Base-by-base conservation (phyloP, 495 filamentous ascomycete genomes). In the Sordaria brevicollis region DNA sequence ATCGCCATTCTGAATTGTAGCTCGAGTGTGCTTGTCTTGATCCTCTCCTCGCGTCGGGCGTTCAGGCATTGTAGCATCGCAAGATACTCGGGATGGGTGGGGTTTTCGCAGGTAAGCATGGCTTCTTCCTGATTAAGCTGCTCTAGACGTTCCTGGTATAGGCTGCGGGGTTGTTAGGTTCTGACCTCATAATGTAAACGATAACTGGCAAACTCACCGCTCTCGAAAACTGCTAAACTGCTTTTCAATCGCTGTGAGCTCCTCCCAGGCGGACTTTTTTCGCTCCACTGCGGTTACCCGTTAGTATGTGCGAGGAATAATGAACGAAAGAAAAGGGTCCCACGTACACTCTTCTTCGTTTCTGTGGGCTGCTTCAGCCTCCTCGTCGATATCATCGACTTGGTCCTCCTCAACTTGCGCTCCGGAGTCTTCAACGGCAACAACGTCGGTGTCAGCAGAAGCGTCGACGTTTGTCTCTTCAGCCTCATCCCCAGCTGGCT, bases 31-130 rank as follows among this genome's bases (percentile, higher is more conserved):
- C 93, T 92, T 70, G 91, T 85, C 67, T 89, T 85, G 71, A 94
- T 84, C 81, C 92, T 93, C 74, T 93, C 88, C 39, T 93, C 89
- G 68, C 90, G 86, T 75, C 94, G 88, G 43, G 89, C 89, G 78
- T 96, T 86, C 69, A 99, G 86, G 77, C 89, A 92, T 75, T 93
- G 87, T 73, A 96, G 86, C 88, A 94, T 92, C 1, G 90, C 90
- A 65, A 96, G 82, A 70, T 92, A 92, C 77, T 96, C 94, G 35
- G 92, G 91, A 79, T 99, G 95, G n/a, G 87, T 91, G 33, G 89
- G 90, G 67, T 89, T 89, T 1, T 92, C 88, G 67, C 89, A 85
- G 69, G 84, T 86, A 35, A 98, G 86, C 86, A 95, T 89, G 34
- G 90, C 89, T 70, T 97, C 87, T 86, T 99, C 94, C 71, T 87